Base-by-base conservation (phyloP, 768 basidiomycete species). In the Pleurotus eryngii region DNA sequence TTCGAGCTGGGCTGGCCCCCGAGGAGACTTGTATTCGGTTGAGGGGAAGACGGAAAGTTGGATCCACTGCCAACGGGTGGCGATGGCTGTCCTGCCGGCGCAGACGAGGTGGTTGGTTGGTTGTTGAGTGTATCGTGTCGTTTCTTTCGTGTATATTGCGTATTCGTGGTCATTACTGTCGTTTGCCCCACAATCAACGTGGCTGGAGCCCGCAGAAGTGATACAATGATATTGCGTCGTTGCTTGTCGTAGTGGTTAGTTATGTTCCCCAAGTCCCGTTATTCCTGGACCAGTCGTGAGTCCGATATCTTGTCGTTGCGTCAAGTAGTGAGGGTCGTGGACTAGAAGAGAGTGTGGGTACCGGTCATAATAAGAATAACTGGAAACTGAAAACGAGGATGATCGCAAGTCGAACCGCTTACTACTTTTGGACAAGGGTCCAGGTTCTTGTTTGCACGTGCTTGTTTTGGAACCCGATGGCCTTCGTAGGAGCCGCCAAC, bases 331-430 rank as follows among this genome's bases (percentile, higher is more conserved):
- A 17, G 39, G 51, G 11, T 17, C 42, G 51, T 42, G 22, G 14
- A 40, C 51, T 54, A 54, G 35, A 39, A 22, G 51, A 50, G 49
- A 15, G 51, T 54, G 51, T 54, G 51, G 51, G 51, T 54, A 54
- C 42, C 51, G 51, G 51, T 17, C 51, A 54, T 54, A 54, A 54
- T 54, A 54, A 54, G 37, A 54, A 39, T 54, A 50, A 35, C 49
- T 50, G n/a, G 26, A 17, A 18, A 30, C 15, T 22, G 51, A 54
- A 54, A 54, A 54, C 51, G 51, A 54, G 51, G 51, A 40, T 50
- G 49, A 50, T 50, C 49, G 49, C 49, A 50, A 50, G 26, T 54
- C 39, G 51, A 54, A 54, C 51, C 51, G 35, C 11, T 30, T 54
- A 12, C 51, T 54, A 42, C 42, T 54, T 54, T 54, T 17, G 51